Base-by-base conservation (phyloP, 2,329 filamentous ascomycete species). In the Neofusicoccum cordaticola region DNA sequence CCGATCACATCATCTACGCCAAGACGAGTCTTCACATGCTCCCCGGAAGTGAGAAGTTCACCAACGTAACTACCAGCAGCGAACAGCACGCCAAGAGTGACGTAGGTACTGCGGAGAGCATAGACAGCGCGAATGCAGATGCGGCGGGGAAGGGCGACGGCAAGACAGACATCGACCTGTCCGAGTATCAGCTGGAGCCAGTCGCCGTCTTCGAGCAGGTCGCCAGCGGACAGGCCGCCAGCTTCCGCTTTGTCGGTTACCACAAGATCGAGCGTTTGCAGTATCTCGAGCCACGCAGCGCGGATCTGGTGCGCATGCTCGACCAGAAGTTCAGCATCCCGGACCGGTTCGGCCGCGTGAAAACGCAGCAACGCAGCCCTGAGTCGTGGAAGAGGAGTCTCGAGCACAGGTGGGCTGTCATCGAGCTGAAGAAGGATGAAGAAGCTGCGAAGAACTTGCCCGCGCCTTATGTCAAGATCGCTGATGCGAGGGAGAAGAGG, bases 11-110 rank as follows among this genome's bases (percentile, higher is more conserved):
- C 60, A 68, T 75, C 51, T 73, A 70, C 66, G 71, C 69, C 57
- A 73, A 74, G 58, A 70, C 70, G 4, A 73, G 68, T 50, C 65
- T 75, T 22, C 67, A 71, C 4, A 51, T 74, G 2, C 64, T 74
- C 13, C 71, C 71, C 5, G 63, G 31, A 35, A 52, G 60, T 17
- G 50, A 53, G 37, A 53, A 34, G 22, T 58, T 58, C 15, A 13
- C 37, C 37, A 37, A 44, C 2, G 12, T 12, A 19, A 3, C 50
- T 8, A 22, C 34, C 50, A 19, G 50, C 50, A 52, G 15, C 31
- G 17, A 15, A 2, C 34, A 7, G 37, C 34, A 8, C 22, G 31
- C 12, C 12, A 6, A 11, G 4, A 31, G 45, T 13, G 37, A 15
- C 13, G 17, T 2, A 41, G 35, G n/a, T 13, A n/a, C 6, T 12